Conservation (phyloP, 768 basidiomycete species). For the Mycena alexandri region DNA sequence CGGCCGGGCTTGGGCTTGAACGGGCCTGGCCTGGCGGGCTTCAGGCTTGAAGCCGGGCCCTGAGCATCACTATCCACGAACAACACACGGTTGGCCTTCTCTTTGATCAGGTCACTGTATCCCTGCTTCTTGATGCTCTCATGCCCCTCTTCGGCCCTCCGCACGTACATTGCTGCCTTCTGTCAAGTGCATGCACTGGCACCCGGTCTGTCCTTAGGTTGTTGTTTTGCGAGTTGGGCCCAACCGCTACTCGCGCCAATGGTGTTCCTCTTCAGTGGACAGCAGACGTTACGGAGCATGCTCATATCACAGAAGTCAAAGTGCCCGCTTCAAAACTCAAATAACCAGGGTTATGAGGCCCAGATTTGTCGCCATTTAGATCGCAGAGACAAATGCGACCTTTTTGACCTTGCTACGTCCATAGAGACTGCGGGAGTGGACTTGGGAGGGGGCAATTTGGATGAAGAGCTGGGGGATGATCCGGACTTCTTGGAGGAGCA, state of each 20-base stretch:
- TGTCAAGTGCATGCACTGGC: background rate
- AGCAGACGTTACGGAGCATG: too few species aligned
- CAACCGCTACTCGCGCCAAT: background rate
- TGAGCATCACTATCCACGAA: too few species aligned
- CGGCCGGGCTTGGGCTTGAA: too few species aligned
- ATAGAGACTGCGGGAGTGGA: too few species aligned
- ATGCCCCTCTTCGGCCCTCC: background rate
- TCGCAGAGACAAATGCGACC: background rate
- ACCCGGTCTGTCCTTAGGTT: background rate
- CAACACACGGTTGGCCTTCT: background rate
- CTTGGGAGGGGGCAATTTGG: too few species aligned
- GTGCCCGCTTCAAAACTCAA: background rate
- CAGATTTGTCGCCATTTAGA: background rate
- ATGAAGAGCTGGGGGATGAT: too few species aligned
- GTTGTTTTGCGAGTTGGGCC: background rate
- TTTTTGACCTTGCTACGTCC: too few species aligned
- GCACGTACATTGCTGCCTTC: background rate
- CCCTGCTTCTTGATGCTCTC: background rate
- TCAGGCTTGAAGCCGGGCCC: too few species aligned
- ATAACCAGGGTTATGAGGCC: background rate
- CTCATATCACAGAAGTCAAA: too few species aligned
- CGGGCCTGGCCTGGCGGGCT: too few species aligned
- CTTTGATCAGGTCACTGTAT: background rate
- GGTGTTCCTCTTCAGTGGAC: too few species aligned
- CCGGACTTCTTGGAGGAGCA: too few species aligned